Base-by-base conservation (phyloP, 192 early-diverging fungal species). In the Gryganskiella cystojenkinii region DNA sequence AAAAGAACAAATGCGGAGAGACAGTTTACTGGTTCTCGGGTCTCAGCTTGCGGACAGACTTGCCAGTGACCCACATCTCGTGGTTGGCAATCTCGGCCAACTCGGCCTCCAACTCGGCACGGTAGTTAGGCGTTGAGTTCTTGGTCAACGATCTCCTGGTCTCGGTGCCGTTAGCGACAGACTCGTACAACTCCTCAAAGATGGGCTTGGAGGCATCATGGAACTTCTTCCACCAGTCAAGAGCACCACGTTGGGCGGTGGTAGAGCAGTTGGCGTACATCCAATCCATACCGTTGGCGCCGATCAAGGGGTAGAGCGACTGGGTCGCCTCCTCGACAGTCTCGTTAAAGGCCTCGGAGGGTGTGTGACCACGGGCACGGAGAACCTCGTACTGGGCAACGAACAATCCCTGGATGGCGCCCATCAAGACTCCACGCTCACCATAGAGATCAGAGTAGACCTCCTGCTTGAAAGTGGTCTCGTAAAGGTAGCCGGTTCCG, bases 251-350 rank as follows among this genome's bases (percentile, higher is more conserved):
- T 81, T 95, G 92, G 47, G 97, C 97, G 50, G 96, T 99, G 59
- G 96, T 97, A 24, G 93, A 95, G 89, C 97, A 99, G 89, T 94
- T 94, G 83, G 93, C 93, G 85, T 95, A 99, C 96, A 99, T 99
- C 78, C 78, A 76, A 86, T 95, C 93, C 95, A 97, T 97, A 58
- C 97, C 97, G 76, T 95, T 93, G 79, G 93, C 93, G 80, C 94
- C 95, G 69, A 99, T 93, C 75, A 99, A 89, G 44, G 97, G 97
- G 85, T 96, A 96, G 50, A 99, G 90, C 54, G 97, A 99, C 85
- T 99, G 96, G n/a, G 97, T 99, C 54, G 95, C 97, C 83, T 99
- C 97, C 87, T 99, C 97, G 72, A 99, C 97, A 63, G 97, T 99
- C 87, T 99, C 97, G 89, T 99, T 99, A 91, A 96, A 99, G n/a